phyloP scores from a whole-genome alignment of 306 rosid species.

The Dicorynia guianensis region DNA sequence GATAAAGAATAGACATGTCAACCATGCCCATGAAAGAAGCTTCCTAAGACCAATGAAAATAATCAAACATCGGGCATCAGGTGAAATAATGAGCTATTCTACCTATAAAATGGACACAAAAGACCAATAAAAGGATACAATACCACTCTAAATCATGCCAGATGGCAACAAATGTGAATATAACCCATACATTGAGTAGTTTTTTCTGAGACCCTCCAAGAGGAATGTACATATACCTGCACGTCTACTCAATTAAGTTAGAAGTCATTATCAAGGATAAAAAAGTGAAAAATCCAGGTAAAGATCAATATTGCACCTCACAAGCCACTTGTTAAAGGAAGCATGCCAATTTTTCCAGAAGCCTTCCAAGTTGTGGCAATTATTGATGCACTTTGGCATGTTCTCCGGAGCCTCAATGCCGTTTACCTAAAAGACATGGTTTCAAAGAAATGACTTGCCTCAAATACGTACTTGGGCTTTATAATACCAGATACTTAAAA shows the following conservation, averaged over 20 bases:
- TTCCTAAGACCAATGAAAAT: slow-evolving; percentile 68
- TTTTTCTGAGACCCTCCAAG: slow-evolving; percentile 86
- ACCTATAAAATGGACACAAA: slow-evolving; percentile 36
- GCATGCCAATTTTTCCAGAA: slow-evolving; percentile 99
- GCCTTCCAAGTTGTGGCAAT: slow-evolving; percentile 83
- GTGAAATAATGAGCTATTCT: slow-evolving; percentile 37
- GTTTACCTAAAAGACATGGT: slow-evolving; percentile 60
- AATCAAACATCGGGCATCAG: slow-evolving; percentile 33
- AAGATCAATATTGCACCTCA: slow-evolving; percentile 66
- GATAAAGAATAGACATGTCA: slow-evolving; percentile 89
- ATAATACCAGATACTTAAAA: slow-evolving; percentile 36
- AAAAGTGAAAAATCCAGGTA: slow-evolving; percentile 20
- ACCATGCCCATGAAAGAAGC: slow-evolving; percentile 98
- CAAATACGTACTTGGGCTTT: slow-evolving; percentile 4
- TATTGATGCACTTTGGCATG: slow-evolving; percentile 95
- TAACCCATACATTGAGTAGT: slow-evolving; percentile 82
- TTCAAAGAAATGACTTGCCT: slow-evolving; percentile 33
- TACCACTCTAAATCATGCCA: slow-evolving; percentile 99
- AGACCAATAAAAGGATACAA: slow-evolving; percentile 37
- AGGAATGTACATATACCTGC: slow-evolving; percentile 93
- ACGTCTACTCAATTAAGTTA: slow-evolving; percentile 37
- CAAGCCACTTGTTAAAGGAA: slow-evolving; percentile 98
- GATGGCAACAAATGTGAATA: slow-evolving; percentile 91
- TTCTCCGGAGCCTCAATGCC: slow-evolving; percentile 95
- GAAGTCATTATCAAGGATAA: slow-evolving; percentile 29